Evolutionary conservation across 2,329 filamentous ascomycete species (phyloP).

Genomic region (Alternaria atra): DNA sequence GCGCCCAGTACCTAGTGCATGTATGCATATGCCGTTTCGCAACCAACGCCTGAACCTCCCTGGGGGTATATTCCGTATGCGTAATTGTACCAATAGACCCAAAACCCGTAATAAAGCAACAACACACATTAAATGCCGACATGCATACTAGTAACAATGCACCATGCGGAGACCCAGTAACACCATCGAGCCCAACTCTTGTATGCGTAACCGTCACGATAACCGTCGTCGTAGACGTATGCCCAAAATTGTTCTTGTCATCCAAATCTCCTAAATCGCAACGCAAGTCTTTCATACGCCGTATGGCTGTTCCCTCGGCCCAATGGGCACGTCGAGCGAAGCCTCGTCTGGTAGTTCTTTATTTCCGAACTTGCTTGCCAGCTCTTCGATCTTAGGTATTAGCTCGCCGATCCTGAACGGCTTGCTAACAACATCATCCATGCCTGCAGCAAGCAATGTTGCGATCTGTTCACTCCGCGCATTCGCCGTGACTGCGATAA

Average conservation of each 20-base stretch:
- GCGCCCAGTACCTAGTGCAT: neutral
- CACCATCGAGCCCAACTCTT: neutral
- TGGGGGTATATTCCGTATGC: slow-evolving; percentile 10
- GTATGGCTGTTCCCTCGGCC: neutral
- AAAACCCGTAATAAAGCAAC: neutral
- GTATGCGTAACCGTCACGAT: neutral
- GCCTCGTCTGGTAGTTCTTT: neutral
- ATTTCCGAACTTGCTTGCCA: slow-evolving; percentile 41
- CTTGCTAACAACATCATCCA: slow-evolving; percentile 62
- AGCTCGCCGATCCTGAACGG: slow-evolving; percentile 62
- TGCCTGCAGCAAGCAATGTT: slow-evolving; percentile 49
- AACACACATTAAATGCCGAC: neutral
- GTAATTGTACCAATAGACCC: neutral
- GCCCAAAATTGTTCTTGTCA: neutral
- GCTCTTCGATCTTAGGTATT: slow-evolving; percentile 61
- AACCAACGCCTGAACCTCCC: neutral
- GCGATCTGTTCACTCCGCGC: slow-evolving; percentile 53
- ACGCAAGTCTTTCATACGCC: slow-evolving; percentile 1
- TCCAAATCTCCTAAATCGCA: neutral
- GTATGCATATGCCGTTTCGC: neutral
- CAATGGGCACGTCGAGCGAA: neutral
- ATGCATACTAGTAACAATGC: neutral
- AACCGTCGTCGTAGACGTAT: neutral
- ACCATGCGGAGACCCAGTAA: neutral
- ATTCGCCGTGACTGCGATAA: slow-evolving; percentile 55